A percentile compares a stretch with the other conserved stretches of the same genome.
These are phyloP conservation scores for Penicillium thymicola DNA, from an alignment of 2,329 filamentous ascomycete species.

Conservation along the genomic window DNA sequence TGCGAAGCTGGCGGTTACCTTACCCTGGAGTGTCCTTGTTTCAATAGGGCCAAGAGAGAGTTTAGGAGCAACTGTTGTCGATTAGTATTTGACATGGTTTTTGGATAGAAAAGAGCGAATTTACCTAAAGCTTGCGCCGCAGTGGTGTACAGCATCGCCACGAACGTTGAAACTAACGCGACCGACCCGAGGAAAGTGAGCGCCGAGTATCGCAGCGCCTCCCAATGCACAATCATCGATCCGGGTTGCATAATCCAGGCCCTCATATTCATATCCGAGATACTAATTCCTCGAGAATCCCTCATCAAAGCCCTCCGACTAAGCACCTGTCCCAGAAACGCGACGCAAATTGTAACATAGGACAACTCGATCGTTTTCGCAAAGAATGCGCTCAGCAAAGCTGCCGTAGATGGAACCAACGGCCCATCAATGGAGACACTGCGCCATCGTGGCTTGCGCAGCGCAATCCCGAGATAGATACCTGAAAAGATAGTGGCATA, in stretches of 20 bases:
- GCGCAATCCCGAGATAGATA: constrained; percentile 62
- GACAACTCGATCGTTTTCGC: constrained; percentile 75
- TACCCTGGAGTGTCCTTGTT: constrained; percentile 50
- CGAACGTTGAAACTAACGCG: constrained; percentile 61
- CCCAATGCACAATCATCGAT: constrained; percentile 66
- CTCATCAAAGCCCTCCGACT: constrained; percentile 65
- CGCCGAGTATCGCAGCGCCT: constrained; percentile 62
- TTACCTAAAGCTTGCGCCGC: constrained; percentile 66
- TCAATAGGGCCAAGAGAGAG: constrained; percentile 59
- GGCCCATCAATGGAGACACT: constrained; percentile 49
- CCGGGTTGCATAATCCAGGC: constrained; percentile 73
- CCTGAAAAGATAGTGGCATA: constrained; percentile 38
- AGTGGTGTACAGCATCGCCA: constrained; percentile 71
- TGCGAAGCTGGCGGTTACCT: constrained; percentile 61
- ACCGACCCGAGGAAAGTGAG: constrained; percentile 62
- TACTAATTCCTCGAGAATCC: constrained; percentile 61
- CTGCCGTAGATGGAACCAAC: constrained; percentile 62
- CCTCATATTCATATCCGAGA: constrained; percentile 76
- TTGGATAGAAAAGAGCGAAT: not conserved
- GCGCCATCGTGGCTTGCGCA: constrained; percentile 60
- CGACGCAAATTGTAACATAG: constrained; percentile 74
- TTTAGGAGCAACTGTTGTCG: constrained; percentile 60
- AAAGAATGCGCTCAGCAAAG: constrained; percentile 63
- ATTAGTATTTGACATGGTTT: not conserved
- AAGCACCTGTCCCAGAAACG: constrained; percentile 70